Evolutionary conservation across 352 stramenopile species (phyloP), one percentile per base, ranked within the genome.

Genomic region (Globisporangium uncinulatum): DNA sequence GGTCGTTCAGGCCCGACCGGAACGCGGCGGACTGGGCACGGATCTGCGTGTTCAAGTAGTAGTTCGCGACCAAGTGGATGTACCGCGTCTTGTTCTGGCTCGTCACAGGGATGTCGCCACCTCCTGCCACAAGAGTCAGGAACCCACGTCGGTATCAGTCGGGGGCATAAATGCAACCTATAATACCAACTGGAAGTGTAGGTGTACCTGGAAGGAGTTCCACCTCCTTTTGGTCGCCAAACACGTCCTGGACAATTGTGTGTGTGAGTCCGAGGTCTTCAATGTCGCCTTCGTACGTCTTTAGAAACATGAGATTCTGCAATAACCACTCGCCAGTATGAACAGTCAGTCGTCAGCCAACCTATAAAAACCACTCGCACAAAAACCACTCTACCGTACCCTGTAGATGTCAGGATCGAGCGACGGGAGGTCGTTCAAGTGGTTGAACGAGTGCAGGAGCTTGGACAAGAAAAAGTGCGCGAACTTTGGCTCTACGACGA

Each of bases 391-490:
- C 13, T 39, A n/a, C 34, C 57, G 11, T 61, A 85, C 79, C 74
- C 95, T 96, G 71, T 98, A 97, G 50, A 99, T 89, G 63, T 98
- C 88, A 1, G 68, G 66, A 64, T 99, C 96, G 20, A 98, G 80
- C 6, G 88, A 96, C 34, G 77, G 81, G 11, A 99, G 69, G 52
- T 99, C 95, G 46, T 96, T 87, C 11, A 92, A 43, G 14, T 83
- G 67, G 58, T 87, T 90, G 63, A 79, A 78, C 15, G 67, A 75
- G 42, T 84, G 72, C 15, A 98, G 70, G 32, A 98, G 76, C 55
- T 98, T 96, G 8, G 83, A 88, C 1, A 99, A 75, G 65, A 99
- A 99, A 59, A 98, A 98, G 58, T 96, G 92, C 10, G 95, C 90
- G 70, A 99, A 99, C 47, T 96, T 89, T 15, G 95, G 95, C 62